Base-by-base conservation (phyloP, 2,329 filamentous ascomycete genomes). In the Aspergillus oerlinghausenensis region DNA sequence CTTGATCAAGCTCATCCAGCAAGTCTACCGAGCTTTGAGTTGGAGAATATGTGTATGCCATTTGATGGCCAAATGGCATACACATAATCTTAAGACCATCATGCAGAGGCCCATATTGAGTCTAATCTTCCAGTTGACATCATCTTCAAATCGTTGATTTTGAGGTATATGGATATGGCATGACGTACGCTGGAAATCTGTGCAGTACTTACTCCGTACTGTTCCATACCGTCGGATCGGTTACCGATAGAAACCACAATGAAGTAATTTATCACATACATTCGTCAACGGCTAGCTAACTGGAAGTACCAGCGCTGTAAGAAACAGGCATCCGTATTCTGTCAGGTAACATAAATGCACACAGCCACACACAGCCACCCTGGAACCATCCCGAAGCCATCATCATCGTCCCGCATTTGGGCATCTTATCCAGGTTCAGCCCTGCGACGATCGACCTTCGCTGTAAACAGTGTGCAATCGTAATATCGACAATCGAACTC, bases 361-460 rank as follows among this genome's bases (percentile, higher is more conserved):
- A 57, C 59, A 58, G 57, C 59, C 59, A 58, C 57, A 43, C 53
- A 56, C 54, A 56, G 57, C 56, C 58, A 60, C 56, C 56, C 40
- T 35, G 49, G 52, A 54, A 52, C 50, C 55, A 55, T 55, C 52
- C 57, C 53, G 43, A 54, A 57, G 23, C 43, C 43, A 47, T 47
- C 43, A 47, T 23, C 21, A 21, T 40, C 45, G 43, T 58, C 61
- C 60, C 61, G 57, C 60, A 59, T 58, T 55, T 54, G 57, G 57
- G 52, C 54, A 50, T 49, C 23, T 55, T 25, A 11, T 54, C 54
- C 48, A 50, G 38, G 32, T 52, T 42, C 48, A 26, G 6, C 49
- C 47, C 49, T 43, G 28, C 47, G 42, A 35, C 47, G 28, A 35
- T 23, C 32, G 7, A 23, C 32, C 21, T 25, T 25, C 50, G 26